Conservation (phyloP, 352 stramenopile species). For the Globisporangium uncinulatum region DNA sequence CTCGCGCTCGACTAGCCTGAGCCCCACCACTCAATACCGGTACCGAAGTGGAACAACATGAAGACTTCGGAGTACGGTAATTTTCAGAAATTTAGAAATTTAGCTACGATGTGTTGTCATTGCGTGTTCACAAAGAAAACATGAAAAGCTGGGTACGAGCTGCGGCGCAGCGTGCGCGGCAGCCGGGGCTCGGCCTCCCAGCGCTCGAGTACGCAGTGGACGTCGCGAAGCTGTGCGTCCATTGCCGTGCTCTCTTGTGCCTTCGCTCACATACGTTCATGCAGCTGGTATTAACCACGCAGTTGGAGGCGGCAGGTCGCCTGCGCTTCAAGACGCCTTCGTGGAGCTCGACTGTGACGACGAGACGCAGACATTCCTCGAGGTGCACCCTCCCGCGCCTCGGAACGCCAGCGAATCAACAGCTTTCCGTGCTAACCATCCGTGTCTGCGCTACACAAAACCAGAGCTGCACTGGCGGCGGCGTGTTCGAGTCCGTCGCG, state of each 20-base stretch:
- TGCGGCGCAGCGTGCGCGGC: conserved; percentile 41
- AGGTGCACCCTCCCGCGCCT: conserved; percentile 24
- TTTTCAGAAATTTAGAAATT: too few species aligned
- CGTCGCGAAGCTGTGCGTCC: conserved; percentile 36
- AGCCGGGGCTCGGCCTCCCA: conserved; percentile 42
- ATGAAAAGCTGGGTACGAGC: conserved; percentile 82
- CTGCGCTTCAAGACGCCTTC: conserved; percentile 52
- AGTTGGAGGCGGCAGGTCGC: conserved; percentile 28
- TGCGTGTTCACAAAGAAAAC: neutral
- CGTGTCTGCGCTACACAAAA: too few species aligned
- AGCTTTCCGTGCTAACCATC: too few species aligned
- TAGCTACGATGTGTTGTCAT: neutral
- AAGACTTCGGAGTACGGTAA: too few species aligned
- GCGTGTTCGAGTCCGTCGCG: conserved; percentile 54
- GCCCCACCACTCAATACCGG: too few species aligned
- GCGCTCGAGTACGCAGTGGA: conserved; percentile 61
- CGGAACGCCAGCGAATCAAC: too few species aligned
- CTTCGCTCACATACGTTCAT: neutral
- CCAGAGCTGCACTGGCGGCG: conserved; percentile 72
- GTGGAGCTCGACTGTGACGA: conserved; percentile 70
- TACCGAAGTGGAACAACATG: too few species aligned
- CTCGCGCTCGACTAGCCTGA: too few species aligned
- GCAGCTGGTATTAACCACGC: too few species aligned
- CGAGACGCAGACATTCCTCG: conserved; percentile 65
- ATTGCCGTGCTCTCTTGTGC: neutral